Evolutionary conservation across 2,329 filamentous ascomycete species (phyloP).

Genomic region (Penicillium sp.): DNA sequence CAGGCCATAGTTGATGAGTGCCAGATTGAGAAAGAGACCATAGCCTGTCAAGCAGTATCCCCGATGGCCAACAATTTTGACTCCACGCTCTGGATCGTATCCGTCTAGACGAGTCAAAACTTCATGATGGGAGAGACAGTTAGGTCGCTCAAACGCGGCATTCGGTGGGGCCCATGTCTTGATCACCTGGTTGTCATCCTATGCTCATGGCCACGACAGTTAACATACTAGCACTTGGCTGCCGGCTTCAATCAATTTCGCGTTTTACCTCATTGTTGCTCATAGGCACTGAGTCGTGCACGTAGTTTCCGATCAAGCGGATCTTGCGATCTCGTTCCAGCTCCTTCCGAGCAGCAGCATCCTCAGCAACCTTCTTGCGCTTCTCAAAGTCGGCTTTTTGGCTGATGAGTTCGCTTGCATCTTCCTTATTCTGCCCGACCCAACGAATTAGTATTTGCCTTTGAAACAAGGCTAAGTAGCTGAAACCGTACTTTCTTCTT

Average conservation of each 20-base stretch:
- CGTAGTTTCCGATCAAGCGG: slow-evolving; percentile 83
- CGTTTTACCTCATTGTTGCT: slow-evolving; percentile 69
- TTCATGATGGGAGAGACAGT: slow-evolving; percentile 87
- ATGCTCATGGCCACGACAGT: not conserved
- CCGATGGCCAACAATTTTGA: slow-evolving; percentile 90
- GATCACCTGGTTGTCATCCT: slow-evolving; percentile 76
- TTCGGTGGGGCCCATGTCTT: slow-evolving; percentile 79
- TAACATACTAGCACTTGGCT: not conserved
- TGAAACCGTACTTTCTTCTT: slow-evolving; percentile 75
- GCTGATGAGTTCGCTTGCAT: slow-evolving; percentile 73
- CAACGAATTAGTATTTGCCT: slow-evolving; percentile 7
- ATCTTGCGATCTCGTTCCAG: slow-evolving; percentile 70
- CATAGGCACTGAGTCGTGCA: slow-evolving; percentile 81
- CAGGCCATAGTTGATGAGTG: slow-evolving; percentile 90
- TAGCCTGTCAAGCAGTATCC: slow-evolving; percentile 90
- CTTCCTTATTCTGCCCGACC: slow-evolving; percentile 69
- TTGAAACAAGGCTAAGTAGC: not conserved
- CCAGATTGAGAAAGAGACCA: slow-evolving; percentile 88
- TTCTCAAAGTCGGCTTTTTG: slow-evolving; percentile 75
- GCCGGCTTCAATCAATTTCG: no score
- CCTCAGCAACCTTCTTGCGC: slow-evolving; percentile 76
- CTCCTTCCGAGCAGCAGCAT: slow-evolving; percentile 73
- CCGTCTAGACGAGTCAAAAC: slow-evolving; percentile 83
- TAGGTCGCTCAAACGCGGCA: slow-evolving; percentile 68
- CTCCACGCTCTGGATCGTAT: slow-evolving; percentile 87